Conservation (phyloP, 192 early-diverging fungal species). For the Haplosporangium gracile region DNA sequence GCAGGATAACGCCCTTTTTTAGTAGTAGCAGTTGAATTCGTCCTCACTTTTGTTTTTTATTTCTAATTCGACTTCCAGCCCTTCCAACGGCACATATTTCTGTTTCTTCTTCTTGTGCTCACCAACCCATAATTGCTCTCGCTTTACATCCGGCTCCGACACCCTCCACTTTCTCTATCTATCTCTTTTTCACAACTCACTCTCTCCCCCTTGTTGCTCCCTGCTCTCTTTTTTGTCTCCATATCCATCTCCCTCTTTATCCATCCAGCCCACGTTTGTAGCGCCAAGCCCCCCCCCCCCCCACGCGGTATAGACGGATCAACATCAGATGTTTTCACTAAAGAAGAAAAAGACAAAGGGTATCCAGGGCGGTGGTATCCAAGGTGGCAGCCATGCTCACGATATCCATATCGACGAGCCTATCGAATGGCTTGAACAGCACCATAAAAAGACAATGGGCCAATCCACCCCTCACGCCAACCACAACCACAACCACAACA, state of each 20-base stretch:
- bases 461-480: conserved; percentile 10
- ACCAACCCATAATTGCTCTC: conserved; percentile 1
- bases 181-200: background rate
- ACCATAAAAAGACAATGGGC: conserved; percentile 42
- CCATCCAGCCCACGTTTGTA: background rate
- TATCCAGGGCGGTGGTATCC: conserved; percentile 13
- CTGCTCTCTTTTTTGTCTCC: background rate
- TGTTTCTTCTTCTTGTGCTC: conserved; percentile 3
- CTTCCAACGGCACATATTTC: background rate
- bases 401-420: conserved; percentile 22
- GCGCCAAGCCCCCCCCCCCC: no score
- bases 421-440: conserved; percentile 35
- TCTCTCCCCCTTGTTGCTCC: background rate
- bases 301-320: conserved; percentile 12
- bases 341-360: conserved; percentile 40
- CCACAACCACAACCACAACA: conserved; percentile 4
- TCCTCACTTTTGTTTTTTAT: background rate
- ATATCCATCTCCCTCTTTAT: background rate
- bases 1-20: conserved; percentile 2
- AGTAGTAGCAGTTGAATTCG: background rate
- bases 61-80: background rate
- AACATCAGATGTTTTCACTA: conserved; percentile 31
- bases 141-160: background rate
- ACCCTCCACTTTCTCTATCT: background rate
- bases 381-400: background rate